Evolutionary conservation across 495 filamentous ascomycete species (phyloP).

Genomic region (Penicillium tannophilum): DNA sequence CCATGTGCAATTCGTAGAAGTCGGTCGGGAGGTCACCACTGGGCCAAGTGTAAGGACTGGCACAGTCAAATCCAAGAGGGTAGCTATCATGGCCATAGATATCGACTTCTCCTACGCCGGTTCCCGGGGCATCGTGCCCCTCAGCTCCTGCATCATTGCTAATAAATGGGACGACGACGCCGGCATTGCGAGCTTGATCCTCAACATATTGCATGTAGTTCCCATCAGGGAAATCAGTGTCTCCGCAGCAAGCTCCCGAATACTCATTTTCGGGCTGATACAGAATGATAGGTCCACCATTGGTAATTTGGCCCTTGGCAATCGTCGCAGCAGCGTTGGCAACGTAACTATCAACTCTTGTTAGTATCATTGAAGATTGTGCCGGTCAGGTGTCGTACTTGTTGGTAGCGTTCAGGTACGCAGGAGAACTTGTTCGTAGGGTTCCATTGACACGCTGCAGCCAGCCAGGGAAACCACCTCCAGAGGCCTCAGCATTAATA

Average conservation of each 20-base stretch:
- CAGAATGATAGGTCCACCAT: constrained; percentile 76
- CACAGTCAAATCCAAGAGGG: constrained; percentile 67
- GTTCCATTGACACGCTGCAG: constrained; percentile 63
- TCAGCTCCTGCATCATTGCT: constrained; percentile 66
- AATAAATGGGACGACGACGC: constrained; percentile 74
- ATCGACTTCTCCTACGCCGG: constrained; percentile 64
- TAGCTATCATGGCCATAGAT: constrained; percentile 81
- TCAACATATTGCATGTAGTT: constrained; percentile 72
- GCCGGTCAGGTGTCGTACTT: constrained; percentile 36
- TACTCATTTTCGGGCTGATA: constrained; percentile 84
- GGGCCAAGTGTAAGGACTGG: constrained; percentile 55
- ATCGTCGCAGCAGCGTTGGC: constrained; percentile 60
- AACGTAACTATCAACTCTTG: constrained; percentile 27
- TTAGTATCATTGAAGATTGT: constrained; percentile 3
- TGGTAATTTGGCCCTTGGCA: constrained; percentile 74
- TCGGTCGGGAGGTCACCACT: constrained; percentile 45
- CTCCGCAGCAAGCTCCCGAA: constrained; percentile 43
- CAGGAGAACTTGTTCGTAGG: constrained; percentile 59
- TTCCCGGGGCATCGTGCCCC: constrained; percentile 68
- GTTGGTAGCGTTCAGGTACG: constrained; percentile 67
- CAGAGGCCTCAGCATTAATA: constrained; percentile 66
- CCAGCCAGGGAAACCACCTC: constrained; percentile 68
- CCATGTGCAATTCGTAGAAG: constrained; percentile 49
- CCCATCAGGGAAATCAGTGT: constrained; percentile 53
- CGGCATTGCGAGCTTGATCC: constrained; percentile 65